phyloP scores from a whole-genome alignment of 2,329 filamentous ascomycete species.

The Calonectria fujianensis region DNA sequence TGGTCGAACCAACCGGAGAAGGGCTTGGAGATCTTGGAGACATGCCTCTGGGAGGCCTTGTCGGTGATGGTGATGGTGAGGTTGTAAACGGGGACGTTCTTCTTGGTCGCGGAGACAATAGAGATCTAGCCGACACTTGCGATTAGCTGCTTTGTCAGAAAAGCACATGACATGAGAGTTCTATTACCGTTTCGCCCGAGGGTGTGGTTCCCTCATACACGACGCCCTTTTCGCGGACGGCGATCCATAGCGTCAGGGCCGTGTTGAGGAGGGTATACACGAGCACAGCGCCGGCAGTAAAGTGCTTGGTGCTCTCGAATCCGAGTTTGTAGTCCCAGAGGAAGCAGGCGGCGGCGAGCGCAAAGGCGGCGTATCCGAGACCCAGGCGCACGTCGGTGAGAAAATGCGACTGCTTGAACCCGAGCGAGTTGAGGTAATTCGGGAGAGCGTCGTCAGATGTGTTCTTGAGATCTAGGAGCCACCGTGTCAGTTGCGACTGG shows the following conservation, averaged over 20 bases:
- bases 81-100: constrained; percentile 88
- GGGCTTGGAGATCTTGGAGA: constrained; percentile 74
- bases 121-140: constrained; percentile 73
- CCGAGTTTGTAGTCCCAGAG: constrained; percentile 93
- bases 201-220: constrained; percentile 85
- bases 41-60: constrained; percentile 63
- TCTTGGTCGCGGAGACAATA: constrained; percentile 83
- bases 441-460: constrained; percentile 95
- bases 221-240: constrained; percentile 85
- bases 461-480: constrained; percentile 89
- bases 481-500: constrained; percentile 53
- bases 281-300: constrained; percentile 86
- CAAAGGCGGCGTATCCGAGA: constrained; percentile 88
- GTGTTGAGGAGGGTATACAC: constrained; percentile 88
- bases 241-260: constrained; percentile 88
- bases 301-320: constrained; percentile 89
- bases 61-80: constrained; percentile 77
- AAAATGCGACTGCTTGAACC: constrained; percentile 87
- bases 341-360: constrained; percentile 88
- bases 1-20: constrained; percentile 87
- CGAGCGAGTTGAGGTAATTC: constrained; percentile 93
- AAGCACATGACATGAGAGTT: constrained; percentile 36
- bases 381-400: constrained; percentile 88
- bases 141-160: constrained; percentile 42
- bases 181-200: constrained; percentile 79